A percentile compares a stretch with the other conserved stretches of the same genome.
Conservation (phyloP, 1,284 basidiomycete species). For the Tremellales sp. region DNA sequence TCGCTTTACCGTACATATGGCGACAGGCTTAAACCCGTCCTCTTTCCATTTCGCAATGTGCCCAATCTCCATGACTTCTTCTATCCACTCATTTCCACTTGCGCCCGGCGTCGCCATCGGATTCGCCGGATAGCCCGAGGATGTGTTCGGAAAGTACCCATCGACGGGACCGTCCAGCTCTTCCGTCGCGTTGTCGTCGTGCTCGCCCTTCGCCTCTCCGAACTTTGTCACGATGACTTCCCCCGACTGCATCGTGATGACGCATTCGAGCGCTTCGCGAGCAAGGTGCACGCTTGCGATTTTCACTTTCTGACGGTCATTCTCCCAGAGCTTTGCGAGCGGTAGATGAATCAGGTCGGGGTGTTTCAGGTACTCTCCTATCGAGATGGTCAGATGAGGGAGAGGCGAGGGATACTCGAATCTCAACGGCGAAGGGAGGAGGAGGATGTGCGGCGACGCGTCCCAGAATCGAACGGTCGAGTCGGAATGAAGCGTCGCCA, state of each 20-base stretch:
- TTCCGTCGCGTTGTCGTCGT: conserved; percentile 26
- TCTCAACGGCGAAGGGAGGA: conserved; percentile 51
- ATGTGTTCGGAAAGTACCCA: conserved; percentile 29
- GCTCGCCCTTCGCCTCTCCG: conserved; percentile 38
- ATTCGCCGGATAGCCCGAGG: conserved; percentile 1
- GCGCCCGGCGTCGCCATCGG: not conserved
- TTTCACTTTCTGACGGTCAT: conserved; percentile 37
- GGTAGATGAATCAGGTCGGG: conserved; percentile 40
- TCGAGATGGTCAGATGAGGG: conserved; percentile 61
- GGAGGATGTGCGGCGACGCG: conserved; percentile 62
- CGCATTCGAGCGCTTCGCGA: conserved; percentile 63
- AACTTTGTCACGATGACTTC: conserved; percentile 64
- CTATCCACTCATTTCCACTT: conserved; percentile 25
- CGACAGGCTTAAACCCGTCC: conserved; percentile 59
- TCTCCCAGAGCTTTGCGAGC: conserved; percentile 42
- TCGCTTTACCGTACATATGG: conserved; percentile 57
- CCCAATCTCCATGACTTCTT: conserved; percentile 41
- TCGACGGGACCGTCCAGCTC: conserved; percentile 21
- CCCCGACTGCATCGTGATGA: conserved; percentile 60
- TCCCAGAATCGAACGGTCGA: conserved; percentile 55
- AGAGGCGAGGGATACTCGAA: conserved; percentile 61
- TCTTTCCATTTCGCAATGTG: conserved; percentile 49
- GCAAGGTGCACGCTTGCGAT: conserved; percentile 61
- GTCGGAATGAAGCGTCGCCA: conserved; percentile 65
- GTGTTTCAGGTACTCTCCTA: conserved; percentile 52